Evolutionary conservation across 176 grass and related monocot species (phyloP), one percentile per base, ranked within the genome.

Genomic region (Avena eriantha): DNA sequence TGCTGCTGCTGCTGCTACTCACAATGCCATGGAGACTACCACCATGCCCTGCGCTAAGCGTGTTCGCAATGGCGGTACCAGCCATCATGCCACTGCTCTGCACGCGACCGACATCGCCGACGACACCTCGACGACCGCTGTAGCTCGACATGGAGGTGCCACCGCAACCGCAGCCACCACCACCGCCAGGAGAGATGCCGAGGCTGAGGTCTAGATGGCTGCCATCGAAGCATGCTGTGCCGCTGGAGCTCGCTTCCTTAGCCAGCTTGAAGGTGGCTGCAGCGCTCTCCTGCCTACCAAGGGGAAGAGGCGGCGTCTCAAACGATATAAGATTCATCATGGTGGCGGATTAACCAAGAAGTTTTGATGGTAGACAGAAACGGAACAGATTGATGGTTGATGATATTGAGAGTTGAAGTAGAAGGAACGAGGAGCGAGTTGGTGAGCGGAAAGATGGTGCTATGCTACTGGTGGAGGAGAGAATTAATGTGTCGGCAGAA

Each of bases 191-290:
- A 22, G 89, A 93, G 60, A 98, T 95, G 80, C 91, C 90, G 3
- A 98, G 93, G 31, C 93, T 93, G 35, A 98, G 90, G 66, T 98
- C 96, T 29, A 98, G 86, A 46, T 95, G 80, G 8, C 85, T 73
- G 4, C 84, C 69, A 10, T 92, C 33, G 66, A 90, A 80, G 60
- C 80, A 79, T 33, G 49, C n/a, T n/a, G n/a, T 47, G 34, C 19
- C 16, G 16, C 45, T 66, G 6, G 71, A 79, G 58, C 64, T 57
- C 53, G 54, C 60, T 73, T 79, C 79, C 60, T 86, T 92, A 8
- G 69, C 63, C 73, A 76, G 13, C 69, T 69, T 83, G 14, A 23
- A 29, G 33, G 78, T 19, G 8, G 79, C 74, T 9, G 48, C 48
- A 15, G 29, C 56, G 35, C 69, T 66, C 23, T 88, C 72, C 83